Percentiles rank a stretch among this genome's conserved stretches.
Conservation (phyloP, 2,329 filamentous ascomycete genomes). For the Fusarium marasasianum region DNA sequence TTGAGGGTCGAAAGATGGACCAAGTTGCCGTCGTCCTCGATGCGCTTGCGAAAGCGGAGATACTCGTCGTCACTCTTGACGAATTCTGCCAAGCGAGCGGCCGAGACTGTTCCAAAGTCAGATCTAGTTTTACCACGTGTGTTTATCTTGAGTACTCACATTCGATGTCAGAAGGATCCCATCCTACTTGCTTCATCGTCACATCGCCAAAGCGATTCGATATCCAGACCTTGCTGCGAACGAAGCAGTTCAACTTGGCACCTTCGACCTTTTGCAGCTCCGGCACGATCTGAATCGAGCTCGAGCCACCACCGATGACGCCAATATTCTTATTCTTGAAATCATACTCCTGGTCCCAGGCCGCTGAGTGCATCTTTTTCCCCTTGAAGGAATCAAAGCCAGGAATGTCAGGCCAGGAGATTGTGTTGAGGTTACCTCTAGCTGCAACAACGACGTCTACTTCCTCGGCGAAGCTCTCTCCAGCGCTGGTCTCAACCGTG, state of each 20-base stretch:
- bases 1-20: background rate
- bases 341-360: background rate
- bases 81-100: background rate
- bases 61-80: background rate
- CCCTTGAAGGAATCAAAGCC: background rate
- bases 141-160: background rate
- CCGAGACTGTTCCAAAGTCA: background rate
- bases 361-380: background rate
- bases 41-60: background rate
- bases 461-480: background rate
- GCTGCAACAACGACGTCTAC: background rate
- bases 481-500: rapidly evolving
- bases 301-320: background rate
- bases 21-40: background rate
- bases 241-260: background rate
- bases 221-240: conserved; percentile 1
- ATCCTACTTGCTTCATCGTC: background rate
- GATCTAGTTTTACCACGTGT: too few species aligned
- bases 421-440: background rate
- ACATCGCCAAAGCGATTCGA: background rate
- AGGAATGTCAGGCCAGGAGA: background rate
- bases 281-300: background rate
- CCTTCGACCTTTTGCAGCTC: background rate
- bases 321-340: background rate
- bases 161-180: background rate